Evolutionary conservation across 805 yeast genomes (phyloP), one percentile per base, ranked within the genome.

Genomic region (Jamesozyma rosinii): DNA sequence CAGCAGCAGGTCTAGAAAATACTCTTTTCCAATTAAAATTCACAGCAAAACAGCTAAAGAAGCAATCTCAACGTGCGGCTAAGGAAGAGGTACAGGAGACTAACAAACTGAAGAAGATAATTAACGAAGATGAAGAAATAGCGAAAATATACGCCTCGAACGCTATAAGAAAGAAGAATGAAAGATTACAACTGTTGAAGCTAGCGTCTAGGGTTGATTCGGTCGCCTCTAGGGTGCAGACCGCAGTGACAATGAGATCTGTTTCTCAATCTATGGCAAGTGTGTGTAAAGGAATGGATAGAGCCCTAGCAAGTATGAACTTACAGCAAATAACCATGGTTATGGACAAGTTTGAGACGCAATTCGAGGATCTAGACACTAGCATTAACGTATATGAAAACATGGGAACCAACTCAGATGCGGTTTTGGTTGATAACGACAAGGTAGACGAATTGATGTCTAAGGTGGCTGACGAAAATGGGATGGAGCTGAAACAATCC

Each of bases 381-480:
- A 77, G 94, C 27, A 83, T 97, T 0, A 83, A 88, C 50, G 92
- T 90, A 60, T 90, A 92, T 62, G 97, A 90, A 63, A 76, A 79
- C 38, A 90, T 95, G 43, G 88, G 97, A 10, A 81, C 81, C 46
- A 84, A 81, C 44, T 86, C 92, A 42, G 87, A 85, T 55, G 96
- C 96, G 0, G 74, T 84, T 42, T 75, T 83, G 31, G 89, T 95
- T 4, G 97, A 97, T 5, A 95, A 87, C 61, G 97, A 90, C 45
- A 92, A 89, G 49, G 98, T 90, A 30, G 97, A 92, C 58, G 75
- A 82, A 47, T 69, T 90, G 58, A 75, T 90, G 84, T 87, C 74
- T 57, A 87, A 85, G 61, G 89, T 92, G 14, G 97, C 97, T 0
- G 97, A 90, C 60, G 97, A 90, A 60, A 97, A 96, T 0, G 99